Evolutionary conservation across 1,284 basidiomycete genomes (phyloP).

Genomic region (Taiwanofungus camphoratus): DNA sequence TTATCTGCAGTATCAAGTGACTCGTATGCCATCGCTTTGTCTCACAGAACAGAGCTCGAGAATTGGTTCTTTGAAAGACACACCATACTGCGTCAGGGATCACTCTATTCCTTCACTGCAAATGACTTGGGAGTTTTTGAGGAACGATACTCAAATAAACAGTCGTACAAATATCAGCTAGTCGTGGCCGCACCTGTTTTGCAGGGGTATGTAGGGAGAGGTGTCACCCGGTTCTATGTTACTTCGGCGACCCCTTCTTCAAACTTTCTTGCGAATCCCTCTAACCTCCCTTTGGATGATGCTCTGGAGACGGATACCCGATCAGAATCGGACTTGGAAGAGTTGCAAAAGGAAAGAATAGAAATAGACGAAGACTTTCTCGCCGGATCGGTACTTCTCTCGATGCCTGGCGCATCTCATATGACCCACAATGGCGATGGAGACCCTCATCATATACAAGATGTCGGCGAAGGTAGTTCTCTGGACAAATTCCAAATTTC

Average conservation of each 20-base stretch:
- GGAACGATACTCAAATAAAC: neutral
- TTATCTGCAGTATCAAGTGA: constrained; percentile 24
- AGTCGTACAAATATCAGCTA: constrained; percentile 21
- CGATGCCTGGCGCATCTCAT: constrained; percentile 7
- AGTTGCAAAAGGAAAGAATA: constrained; percentile 22
- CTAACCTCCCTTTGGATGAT: constrained; percentile 11
- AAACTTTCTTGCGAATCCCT: neutral
- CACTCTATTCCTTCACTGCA: constrained; percentile 29
- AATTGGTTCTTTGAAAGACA: constrained; percentile 34
- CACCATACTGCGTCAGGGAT: constrained; percentile 45
- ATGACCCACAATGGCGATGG: constrained; percentile 1
- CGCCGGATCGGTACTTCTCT: constrained; percentile 39
- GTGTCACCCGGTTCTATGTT: constrained; percentile 56
- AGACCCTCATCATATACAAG: neutral
- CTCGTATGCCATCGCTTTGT: constrained; percentile 21
- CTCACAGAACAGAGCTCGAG: constrained; percentile 29
- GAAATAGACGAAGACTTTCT: constrained; percentile 70
- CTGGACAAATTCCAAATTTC: constrained; percentile 8
- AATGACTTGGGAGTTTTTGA: constrained; percentile 8
- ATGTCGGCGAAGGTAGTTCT: neutral
- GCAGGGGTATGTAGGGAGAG: constrained; percentile 57
- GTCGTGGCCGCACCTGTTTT: constrained; percentile 62
- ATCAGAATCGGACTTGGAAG: constrained; percentile 14
- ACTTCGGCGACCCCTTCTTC: constrained; percentile 20
- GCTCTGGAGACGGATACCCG: constrained; percentile 8